These are phyloP conservation scores for Ophiostoma himal-ulmi DNA, from an alignment of 2,329 filamentous ascomycete genomes.

Conservation along the genomic window DNA sequence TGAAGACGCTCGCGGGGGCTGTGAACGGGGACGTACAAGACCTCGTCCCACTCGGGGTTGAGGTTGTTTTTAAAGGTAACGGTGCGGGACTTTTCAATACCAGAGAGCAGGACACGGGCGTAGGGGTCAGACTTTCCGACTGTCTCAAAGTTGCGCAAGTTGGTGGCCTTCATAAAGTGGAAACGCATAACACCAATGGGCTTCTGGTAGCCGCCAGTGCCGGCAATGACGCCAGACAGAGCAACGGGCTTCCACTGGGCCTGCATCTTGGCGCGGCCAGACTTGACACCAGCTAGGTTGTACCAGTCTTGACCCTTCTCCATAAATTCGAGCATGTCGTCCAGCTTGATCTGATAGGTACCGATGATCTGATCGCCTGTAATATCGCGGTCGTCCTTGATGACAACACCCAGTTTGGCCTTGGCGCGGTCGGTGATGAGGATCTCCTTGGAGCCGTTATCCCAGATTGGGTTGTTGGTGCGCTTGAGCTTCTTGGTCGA, in stretches of 20 bases:
- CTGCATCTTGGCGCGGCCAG: constrained; percentile 81
- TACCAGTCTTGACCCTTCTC: constrained; percentile 96
- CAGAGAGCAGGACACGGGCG: constrained; percentile 78
- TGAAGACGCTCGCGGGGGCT: constrained; percentile 74
- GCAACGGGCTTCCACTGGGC: constrained; percentile 94
- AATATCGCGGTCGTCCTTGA: constrained; percentile 93
- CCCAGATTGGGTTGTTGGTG: constrained; percentile 96
- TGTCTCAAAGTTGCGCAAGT: constrained; percentile 87
- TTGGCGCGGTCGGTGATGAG: constrained; percentile 89
- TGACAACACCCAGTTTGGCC: constrained; percentile 81
- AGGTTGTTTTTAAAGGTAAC: constrained; percentile 96
- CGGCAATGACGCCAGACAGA: constrained; percentile 67
- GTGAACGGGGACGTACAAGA: constrained; percentile 89
- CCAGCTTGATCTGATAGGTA: constrained; percentile 89
- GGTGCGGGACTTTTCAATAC: constrained; percentile 83
- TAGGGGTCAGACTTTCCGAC: constrained; percentile 98
- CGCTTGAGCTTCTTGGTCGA: constrained; percentile 88
- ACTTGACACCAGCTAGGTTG: constrained; percentile 72
- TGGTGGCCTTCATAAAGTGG: constrained; percentile 76
- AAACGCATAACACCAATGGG: constrained; percentile 93
- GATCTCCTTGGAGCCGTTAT: constrained; percentile 86
- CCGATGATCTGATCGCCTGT: constrained; percentile 77
- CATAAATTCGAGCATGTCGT: constrained; percentile 87
- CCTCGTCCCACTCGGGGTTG: constrained; percentile 91
- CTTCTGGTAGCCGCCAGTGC: constrained; percentile 82